Base-by-base conservation (phyloP, 768 basidiomycete genomes). In the Panellus pusillus region DNA sequence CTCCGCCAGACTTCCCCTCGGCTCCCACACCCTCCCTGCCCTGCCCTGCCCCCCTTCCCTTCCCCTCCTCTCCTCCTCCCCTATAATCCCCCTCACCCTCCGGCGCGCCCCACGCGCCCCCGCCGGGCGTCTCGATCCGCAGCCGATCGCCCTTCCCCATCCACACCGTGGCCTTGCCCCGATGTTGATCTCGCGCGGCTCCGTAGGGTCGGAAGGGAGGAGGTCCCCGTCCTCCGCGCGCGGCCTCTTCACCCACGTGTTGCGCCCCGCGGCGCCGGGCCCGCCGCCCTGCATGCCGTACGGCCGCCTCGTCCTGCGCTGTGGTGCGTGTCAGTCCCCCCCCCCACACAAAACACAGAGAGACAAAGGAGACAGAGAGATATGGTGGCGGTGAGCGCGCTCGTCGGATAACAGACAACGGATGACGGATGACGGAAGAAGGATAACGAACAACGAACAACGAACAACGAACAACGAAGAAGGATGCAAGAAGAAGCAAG, bases 131-230 rank as follows among this genome's bases (percentile, higher is more conserved):
- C 72, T 93, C 85, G 44, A 96, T 83, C 53, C 87, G 61, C 54
- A 97, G 66, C 45, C 78, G 75, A 65, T 97, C 93, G 6, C 92
- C 89, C 63, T 91, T 89, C 35, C 91, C 90, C 87, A 95, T 93
- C 74, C 80, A 82, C 44, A 93, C 79, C 1, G 88, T 89, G 41
- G 86, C 90, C 68, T 95, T 94, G 9, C 92, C 91, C 93, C 93
- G 39, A 97, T 85, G 67, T 94, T 95, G 62, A 96, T n/a, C n/a
- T n/a, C n/a, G n/a, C n/a, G n/a, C n/a, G n/a, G n/a, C n/a, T n/a
- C n/a, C n/a, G n/a, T n/a, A n/a, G n/a, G n/a, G n/a, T n/a, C n/a
- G n/a, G n/a, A n/a, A n/a, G 24, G 24, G 24, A 2, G 24, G 24
- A 82, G 55, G 65, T 94, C 91, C 0, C 86, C 84, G 60, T 91